Base-by-base conservation (phyloP, 495 filamentous ascomycete species). In the Penicillium flavigenum region DNA sequence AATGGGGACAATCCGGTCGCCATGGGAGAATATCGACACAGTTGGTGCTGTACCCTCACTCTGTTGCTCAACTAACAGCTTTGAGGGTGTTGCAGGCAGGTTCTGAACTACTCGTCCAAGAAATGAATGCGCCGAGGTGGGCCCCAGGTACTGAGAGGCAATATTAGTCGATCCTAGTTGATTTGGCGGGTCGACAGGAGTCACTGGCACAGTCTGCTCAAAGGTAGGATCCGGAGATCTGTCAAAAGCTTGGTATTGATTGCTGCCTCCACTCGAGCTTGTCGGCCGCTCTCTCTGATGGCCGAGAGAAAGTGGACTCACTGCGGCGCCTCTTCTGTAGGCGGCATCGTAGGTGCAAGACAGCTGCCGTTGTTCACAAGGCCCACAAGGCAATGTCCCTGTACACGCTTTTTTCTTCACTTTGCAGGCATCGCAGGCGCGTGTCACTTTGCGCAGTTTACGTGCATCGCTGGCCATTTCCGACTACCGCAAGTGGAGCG, bases 361-460 rank as follows among this genome's bases (percentile, higher is more conserved):
- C 12, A 49, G 17, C 27, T 60, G 51, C 16, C 54, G 56, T 11
- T 60, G 64, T 11, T 53, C 43, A 49, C 67, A 70, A 1, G 65
- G 65, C 6, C 34, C 57, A 47, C 67, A 67, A n/a, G 67, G 67
- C 7, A 70, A 56, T 11, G 47, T 64, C 5, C 67, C 67, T 2
- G 64, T 70, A 49, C 64, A 70, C 3, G 67, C 60, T 29, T 70
- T 70, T 19, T 70, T 70, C 36, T 66, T 66, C 2, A 50, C 22
- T 41, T 65, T 67, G 56, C 67, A 70, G 19, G 58, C 57, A 52
- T 70, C 64, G 34, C 64, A 70, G 12, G 67, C 67, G 19, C 67
- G 58, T 20, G 67, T 67, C 19, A 70, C 64, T 45, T 70, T 70
- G 34, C 46, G 46, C 46, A 48, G 5, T 19, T 48, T 48, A 3